Evolutionary conservation across 495 filamentous ascomycete species (phyloP).

Genomic region (Penicillium macrosclerotiorum): DNA sequence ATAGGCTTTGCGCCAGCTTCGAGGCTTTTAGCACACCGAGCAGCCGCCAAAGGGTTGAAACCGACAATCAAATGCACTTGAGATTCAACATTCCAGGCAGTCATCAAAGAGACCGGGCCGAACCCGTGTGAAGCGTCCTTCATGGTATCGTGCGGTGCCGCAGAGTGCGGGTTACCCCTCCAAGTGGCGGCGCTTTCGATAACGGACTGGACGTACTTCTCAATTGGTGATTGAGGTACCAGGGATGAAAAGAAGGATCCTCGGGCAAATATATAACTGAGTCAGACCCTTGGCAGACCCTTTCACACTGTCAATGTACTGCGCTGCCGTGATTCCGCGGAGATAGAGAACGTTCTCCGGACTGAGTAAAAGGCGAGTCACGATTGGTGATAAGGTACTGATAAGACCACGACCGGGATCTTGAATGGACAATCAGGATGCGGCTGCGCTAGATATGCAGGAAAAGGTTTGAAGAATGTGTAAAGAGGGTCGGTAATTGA

Average conservation of each 20-base stretch:
- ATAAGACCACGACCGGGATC: constrained; percentile 16
- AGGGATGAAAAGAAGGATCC: not conserved
- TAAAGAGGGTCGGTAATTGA: not conserved
- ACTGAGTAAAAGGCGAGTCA: constrained; percentile 24
- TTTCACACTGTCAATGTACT: constrained; percentile 3
- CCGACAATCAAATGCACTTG: constrained; percentile 88
- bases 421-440: not conserved
- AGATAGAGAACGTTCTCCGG: constrained; percentile 22
- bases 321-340: constrained; percentile 27
- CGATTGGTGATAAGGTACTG: constrained; percentile 28
- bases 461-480: not conserved
- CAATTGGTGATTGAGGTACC: not conserved
- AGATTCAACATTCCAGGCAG: constrained; percentile 68
- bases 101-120: constrained; percentile 57
- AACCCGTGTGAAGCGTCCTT: constrained; percentile 30
- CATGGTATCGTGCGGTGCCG: constrained; percentile 26
- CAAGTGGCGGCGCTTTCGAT: constrained; percentile 3
- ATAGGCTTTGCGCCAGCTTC: constrained; percentile 84
- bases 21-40: constrained; percentile 75
- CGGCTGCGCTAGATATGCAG: not conserved
- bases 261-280: not conserved
- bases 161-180: constrained; percentile 20
- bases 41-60: constrained; percentile 79
- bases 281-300: not conserved
- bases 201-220: not conserved